These are phyloP conservation scores for Vachellia pachyceras DNA, from an alignment of 306 rosid genomes.

Conservation along the genomic window DNA sequence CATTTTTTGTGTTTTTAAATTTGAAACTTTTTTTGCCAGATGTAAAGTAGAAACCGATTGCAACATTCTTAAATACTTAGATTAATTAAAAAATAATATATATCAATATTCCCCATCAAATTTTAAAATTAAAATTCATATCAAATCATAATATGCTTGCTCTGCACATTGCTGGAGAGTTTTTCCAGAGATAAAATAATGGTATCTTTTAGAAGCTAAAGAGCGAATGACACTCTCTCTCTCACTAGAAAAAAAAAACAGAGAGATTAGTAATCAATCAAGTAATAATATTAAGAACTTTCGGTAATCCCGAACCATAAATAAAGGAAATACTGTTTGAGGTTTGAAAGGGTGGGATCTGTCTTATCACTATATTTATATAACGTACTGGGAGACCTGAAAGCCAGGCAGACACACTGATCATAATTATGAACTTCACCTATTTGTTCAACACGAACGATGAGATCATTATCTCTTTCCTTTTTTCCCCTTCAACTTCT, in stretches of 20 bases:
- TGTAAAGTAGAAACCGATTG: no score
- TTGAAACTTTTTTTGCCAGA: no score
- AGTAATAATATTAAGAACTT: background rate
- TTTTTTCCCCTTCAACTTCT: background rate
- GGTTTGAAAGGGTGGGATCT: background rate
- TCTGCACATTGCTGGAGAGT: no score
- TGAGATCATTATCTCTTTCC: background rate
- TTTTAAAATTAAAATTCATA: no score
- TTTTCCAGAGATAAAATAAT: no score
- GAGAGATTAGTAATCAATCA: background rate
- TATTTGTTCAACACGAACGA: background rate
- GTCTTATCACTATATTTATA: background rate
- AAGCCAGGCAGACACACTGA: background rate
- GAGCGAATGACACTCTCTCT: background rate
- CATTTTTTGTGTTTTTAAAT: no score
- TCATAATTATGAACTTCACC: background rate
- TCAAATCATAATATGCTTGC: no score
- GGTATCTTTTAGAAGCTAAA: no score
- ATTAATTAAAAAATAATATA: no score
- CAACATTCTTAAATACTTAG: no score
- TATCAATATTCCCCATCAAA: no score
- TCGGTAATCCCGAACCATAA: background rate
- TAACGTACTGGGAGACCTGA: background rate
- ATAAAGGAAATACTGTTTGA: background rate
- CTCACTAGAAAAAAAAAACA: background rate